These are phyloP conservation scores for Pythium rishiriense DNA, from an alignment of 352 stramenopile species.

Conservation along the genomic window DNA sequence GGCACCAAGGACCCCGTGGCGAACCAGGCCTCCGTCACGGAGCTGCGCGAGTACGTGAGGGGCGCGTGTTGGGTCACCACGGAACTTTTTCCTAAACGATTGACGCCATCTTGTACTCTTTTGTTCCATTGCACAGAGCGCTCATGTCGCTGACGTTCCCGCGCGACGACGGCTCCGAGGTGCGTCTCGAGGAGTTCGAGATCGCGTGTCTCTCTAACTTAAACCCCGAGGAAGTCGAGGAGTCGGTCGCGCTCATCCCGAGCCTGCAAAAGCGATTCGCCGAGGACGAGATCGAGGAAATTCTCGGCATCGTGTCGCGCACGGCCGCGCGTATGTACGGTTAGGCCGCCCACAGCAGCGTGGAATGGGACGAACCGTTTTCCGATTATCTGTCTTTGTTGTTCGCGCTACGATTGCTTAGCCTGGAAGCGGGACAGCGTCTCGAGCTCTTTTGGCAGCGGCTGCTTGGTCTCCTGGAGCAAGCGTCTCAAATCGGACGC, in stretches of 20 bases:
- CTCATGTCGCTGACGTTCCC: slow-evolving; percentile 86
- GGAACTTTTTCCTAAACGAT: background rate
- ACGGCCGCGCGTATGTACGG: slow-evolving; percentile 87
- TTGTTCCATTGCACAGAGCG: slow-evolving; percentile 37
- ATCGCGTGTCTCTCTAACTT: slow-evolving; percentile 89
- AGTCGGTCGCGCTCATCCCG: slow-evolving; percentile 86
- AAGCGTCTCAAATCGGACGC: slow-evolving; percentile 50
- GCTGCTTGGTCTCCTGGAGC: slow-evolving; percentile 43
- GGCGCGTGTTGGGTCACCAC: background rate
- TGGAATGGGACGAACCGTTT: background rate
- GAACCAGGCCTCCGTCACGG: slow-evolving; percentile 89
- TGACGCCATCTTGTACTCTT: too few species aligned
- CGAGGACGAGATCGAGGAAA: slow-evolving; percentile 91
- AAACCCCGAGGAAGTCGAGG: slow-evolving; percentile 89
- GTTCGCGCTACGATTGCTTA: background rate
- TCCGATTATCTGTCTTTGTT: background rate
- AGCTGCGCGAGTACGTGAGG: slow-evolving; percentile 78
- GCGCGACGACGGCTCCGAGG: slow-evolving; percentile 78
- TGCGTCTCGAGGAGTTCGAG: slow-evolving; percentile 89
- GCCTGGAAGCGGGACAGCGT: slow-evolving; percentile 37
- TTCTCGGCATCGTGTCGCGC: slow-evolving; percentile 85
- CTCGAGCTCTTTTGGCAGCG: slow-evolving; percentile 48
- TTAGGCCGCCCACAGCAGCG: slow-evolving; percentile 16
- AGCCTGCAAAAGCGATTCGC: slow-evolving; percentile 88
- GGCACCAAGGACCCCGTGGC: slow-evolving; percentile 90